These are phyloP conservation scores for Graphilbum sp. DNA, from an alignment of 2,329 filamentous ascomycete species.

Conservation along the genomic window DNA sequence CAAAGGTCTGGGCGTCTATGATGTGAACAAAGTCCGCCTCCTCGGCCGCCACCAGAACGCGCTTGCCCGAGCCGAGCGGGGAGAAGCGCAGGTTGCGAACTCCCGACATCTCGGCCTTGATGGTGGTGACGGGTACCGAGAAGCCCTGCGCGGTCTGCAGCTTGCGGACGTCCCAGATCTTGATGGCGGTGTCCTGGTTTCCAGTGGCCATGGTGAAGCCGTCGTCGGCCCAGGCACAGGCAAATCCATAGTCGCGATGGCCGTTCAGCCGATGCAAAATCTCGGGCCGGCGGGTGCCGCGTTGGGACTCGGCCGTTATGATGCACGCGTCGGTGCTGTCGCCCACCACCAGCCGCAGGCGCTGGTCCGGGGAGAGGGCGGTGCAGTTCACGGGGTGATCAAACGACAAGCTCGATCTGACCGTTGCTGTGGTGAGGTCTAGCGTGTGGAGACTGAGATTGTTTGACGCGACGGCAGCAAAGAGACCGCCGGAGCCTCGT, in stretches of 20 bases:
- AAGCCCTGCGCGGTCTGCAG: constrained; percentile 40
- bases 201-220: constrained; percentile 62
- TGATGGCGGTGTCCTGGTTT: constrained; percentile 56
- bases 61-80: constrained; percentile 48
- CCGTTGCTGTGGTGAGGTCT: constrained; percentile 41
- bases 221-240: constrained; percentile 66
- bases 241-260: constrained; percentile 57
- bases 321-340: constrained; percentile 51
- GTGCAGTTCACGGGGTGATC: constrained; percentile 54
- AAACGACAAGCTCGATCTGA: constrained; percentile 37
- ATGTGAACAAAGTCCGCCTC: constrained; percentile 59
- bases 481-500: constrained; percentile 32
- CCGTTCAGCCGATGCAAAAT: constrained; percentile 40
- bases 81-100: constrained; percentile 57
- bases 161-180: constrained; percentile 61
- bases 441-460: constrained; percentile 41
- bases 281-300: constrained; percentile 15
- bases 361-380: constrained; percentile 52
- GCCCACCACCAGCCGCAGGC: constrained; percentile 57
- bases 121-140: constrained; percentile 30
- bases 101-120: constrained; percentile 51
- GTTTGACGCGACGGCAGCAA: constrained; percentile 47
- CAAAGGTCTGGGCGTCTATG: constrained; percentile 49
- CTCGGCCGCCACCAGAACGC: constrained; percentile 55
- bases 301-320: constrained; percentile 49